phyloP scores from a whole-genome alignment of 2,329 filamentous ascomycete genomes.

The Colletotrichum gigasporum region DNA sequence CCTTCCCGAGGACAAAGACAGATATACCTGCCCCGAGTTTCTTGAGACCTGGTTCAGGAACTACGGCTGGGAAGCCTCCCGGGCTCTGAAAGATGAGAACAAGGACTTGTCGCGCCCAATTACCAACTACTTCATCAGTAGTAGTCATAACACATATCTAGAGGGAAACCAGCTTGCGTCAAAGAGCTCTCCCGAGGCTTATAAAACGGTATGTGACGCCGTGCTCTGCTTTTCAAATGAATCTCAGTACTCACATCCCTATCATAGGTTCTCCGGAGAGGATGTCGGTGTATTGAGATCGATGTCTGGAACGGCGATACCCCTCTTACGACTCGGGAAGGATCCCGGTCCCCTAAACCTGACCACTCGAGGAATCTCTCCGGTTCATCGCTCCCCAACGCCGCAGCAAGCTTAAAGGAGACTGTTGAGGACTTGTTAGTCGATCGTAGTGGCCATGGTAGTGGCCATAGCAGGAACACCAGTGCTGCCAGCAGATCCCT shows the following conservation, averaged over 20 bases:
- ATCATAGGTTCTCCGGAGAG: conserved; percentile 72
- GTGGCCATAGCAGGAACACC: conserved; percentile 49
- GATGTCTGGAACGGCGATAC: conserved; percentile 88
- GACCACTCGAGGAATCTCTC: conserved; percentile 59
- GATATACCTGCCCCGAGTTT: conserved; percentile 59
- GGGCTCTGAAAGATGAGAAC: conserved; percentile 49
- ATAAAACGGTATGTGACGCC: conserved; percentile 71
- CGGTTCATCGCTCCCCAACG: conserved; percentile 55
- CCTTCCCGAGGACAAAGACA: conserved; percentile 48
- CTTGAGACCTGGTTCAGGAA: conserved; percentile 56
- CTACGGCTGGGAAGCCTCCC: conserved; percentile 54
- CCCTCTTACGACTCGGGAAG: conserved; percentile 41
- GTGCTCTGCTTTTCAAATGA: neutral
- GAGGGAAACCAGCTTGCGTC: conserved; percentile 87
- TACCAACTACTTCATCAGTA: conserved; percentile 93
- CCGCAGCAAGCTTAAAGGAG: conserved; percentile 50
- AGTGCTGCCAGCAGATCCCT: conserved; percentile 47
- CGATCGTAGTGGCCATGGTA: conserved; percentile 30
- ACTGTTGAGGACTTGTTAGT: conserved; percentile 41
- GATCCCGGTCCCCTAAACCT: conserved; percentile 49
- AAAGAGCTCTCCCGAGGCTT: conserved; percentile 79
- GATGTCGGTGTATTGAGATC: conserved; percentile 92
- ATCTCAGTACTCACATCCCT: neutral
- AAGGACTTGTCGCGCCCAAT: conserved; percentile 74
- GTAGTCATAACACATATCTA: conserved; percentile 94